Base-by-base conservation (phyloP, 1,139 yeast species). In the Debaryomyces sp. region DNA sequence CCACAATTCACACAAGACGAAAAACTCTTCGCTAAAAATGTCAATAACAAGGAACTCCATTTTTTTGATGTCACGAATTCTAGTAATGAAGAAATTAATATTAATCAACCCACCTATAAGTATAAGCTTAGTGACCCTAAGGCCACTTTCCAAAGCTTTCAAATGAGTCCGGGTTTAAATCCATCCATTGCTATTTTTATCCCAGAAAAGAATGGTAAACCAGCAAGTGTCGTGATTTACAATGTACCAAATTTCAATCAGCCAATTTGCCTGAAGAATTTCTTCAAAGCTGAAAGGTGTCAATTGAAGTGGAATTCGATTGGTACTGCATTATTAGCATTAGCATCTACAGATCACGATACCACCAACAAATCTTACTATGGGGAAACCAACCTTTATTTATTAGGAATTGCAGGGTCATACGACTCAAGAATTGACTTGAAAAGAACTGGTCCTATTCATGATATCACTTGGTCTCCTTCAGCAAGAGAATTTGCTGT, bases 401-500 rank as follows among this genome's bases (percentile, higher is more conserved):
- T 95, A 52, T 79, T 95, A 57, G 97, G 97, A 48, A 88, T 92
- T 60, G 91, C 96, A 21, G 98, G 97, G 8, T 82, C 94, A 36
- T 91, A 89, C 63, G 96, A 94, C 62, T 89, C 94, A 41, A 80
- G 97, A 62, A 92, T 95, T 59, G 82, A 85, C 50, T 82, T 95
- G 60, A 90, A 88, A 53, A 86, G 89, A 62, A 96, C 90, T 61
- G 99, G 99, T 24, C 98, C 99, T 41, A 91, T 95, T 58, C 97
- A 95, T 70, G 99, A 94, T 66, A 88, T 94, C 56, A 86, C 96
- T 30, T 95, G 99, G 99, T 88, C 97, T 26, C 97, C 98, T 51
- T 85, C 92, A 46, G 90, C 97, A 18, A 81, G 97, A 60, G 98
- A 94, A 73, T 95, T 95, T 73, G 98, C 97, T 50, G 99, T 94